Percentiles rank a stretch among this genome's conserved stretches.
Evolutionary conservation across 2,329 filamentous ascomycete genomes (phyloP).

Genomic region (Fusarium newnesense): DNA sequence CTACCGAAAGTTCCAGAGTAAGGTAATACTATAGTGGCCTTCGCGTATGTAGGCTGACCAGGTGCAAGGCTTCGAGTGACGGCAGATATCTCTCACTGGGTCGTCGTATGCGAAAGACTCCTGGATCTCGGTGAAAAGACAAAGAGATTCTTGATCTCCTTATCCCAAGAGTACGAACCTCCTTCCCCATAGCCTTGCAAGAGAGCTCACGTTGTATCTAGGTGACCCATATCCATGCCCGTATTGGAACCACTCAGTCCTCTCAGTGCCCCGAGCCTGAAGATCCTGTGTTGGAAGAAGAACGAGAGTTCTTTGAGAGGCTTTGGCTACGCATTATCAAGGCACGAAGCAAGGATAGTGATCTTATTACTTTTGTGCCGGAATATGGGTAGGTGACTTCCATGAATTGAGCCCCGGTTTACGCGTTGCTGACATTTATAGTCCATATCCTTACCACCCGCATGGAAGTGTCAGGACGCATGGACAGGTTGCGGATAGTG

Average conservation of each 20-base stretch:
- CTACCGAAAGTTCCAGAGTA: not conserved
- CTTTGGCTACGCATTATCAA: not conserved
- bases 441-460: not conserved
- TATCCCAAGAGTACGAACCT: accelerated
- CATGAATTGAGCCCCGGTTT: no score
- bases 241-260: not conserved
- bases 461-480: not conserved
- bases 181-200: accelerated
- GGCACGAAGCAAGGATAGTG: not conserved
- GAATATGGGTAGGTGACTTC: not conserved
- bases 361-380: not conserved
- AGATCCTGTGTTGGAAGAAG: not conserved
- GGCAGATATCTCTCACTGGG: not conserved
- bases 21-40: accelerated
- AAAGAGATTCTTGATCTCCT: not conserved
- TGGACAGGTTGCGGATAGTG: not conserved
- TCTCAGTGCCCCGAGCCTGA: not conserved
- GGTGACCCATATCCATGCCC: not conserved
- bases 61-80: not conserved
- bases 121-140: accelerated
- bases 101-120: accelerated
- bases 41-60: accelerated
- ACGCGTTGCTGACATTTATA: no score
- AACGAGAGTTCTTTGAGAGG: not conserved
- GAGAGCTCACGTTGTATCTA: accelerated